phyloP scores from a whole-genome alignment of 2,329 filamentous ascomycete genomes.

The Cercospora sp. region DNA sequence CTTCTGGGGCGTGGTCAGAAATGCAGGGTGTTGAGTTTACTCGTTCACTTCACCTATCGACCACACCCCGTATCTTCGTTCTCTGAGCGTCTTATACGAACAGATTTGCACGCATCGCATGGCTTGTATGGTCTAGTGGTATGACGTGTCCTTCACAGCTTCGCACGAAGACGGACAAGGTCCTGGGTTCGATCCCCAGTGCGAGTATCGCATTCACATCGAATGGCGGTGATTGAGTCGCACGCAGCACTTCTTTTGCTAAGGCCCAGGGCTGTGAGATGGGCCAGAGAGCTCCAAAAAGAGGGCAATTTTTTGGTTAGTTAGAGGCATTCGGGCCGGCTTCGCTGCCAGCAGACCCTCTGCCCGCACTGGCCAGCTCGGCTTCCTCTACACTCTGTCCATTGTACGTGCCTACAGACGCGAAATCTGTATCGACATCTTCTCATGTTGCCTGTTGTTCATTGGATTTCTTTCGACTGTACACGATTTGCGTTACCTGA shows the following conservation, averaged over 20 bases:
- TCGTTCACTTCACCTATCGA: too few species aligned
- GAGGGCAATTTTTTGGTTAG: background rate
- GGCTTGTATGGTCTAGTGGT: slow-evolving; percentile 31
- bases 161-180: slow-evolving; percentile 25
- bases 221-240: background rate
- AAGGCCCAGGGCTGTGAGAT: background rate
- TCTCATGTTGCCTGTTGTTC: too few species aligned
- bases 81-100: background rate
- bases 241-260: background rate
- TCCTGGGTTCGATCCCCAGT: slow-evolving; percentile 37
- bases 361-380: too few species aligned
- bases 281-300: background rate
- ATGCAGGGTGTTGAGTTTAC: too few species aligned
- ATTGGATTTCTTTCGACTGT: background rate
- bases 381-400: too few species aligned
- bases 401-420: too few species aligned
- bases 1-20: too few species aligned
- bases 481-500: background rate
- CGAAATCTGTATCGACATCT: too few species aligned
- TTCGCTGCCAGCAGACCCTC: too few species aligned
- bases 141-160: slow-evolving; percentile 33
- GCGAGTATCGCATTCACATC: slow-evolving; percentile 4
- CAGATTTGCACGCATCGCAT: background rate
- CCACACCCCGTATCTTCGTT: background rate
- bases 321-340: too few species aligned